These are phyloP conservation scores for Tricholoma terreum DNA, from an alignment of 768 basidiomycete genomes.

Conservation along the genomic window DNA sequence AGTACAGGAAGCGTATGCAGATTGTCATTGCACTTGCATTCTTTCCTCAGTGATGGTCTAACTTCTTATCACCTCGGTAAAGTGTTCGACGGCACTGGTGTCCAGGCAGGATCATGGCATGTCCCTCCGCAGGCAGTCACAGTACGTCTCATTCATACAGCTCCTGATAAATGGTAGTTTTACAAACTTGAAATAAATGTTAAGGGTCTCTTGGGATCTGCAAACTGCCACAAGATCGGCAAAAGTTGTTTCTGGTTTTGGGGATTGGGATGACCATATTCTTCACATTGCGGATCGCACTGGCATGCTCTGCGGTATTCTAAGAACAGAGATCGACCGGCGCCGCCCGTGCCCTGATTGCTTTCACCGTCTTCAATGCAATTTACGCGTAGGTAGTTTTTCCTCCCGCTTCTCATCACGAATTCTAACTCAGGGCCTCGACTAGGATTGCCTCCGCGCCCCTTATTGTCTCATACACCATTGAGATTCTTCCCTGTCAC, in stretches of 20 bases:
- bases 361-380: slow-evolving; percentile 78
- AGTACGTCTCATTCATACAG: slow-evolving; percentile 31
- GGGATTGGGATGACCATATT: slow-evolving; percentile 57
- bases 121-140: not conserved
- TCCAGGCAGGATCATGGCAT: slow-evolving; percentile 42
- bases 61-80: slow-evolving; percentile 79
- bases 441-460: slow-evolving; percentile 74
- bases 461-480: slow-evolving; percentile 81
- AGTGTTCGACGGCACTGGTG: slow-evolving; percentile 67
- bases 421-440: not conserved
- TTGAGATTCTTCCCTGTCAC: slow-evolving; percentile 82
- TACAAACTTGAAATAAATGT: slow-evolving; percentile 77
- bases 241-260: slow-evolving; percentile 67
- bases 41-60: slow-evolving; percentile 85
- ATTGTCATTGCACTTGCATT: slow-evolving; percentile 77
- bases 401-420: not conserved
- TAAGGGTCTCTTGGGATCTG: slow-evolving; percentile 58
- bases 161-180: slow-evolving; percentile 83
- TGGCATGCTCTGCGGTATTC: slow-evolving; percentile 60
- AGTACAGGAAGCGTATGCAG: slow-evolving; percentile 70
- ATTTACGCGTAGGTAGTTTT: slow-evolving; percentile 54
- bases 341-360: slow-evolving; percentile 72
- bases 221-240: slow-evolving; percentile 62
- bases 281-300: slow-evolving; percentile 67
- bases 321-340: slow-evolving; percentile 34